Base-by-base conservation (phyloP, 2,329 filamentous ascomycete species). In the Aspergillus niger region DNA sequence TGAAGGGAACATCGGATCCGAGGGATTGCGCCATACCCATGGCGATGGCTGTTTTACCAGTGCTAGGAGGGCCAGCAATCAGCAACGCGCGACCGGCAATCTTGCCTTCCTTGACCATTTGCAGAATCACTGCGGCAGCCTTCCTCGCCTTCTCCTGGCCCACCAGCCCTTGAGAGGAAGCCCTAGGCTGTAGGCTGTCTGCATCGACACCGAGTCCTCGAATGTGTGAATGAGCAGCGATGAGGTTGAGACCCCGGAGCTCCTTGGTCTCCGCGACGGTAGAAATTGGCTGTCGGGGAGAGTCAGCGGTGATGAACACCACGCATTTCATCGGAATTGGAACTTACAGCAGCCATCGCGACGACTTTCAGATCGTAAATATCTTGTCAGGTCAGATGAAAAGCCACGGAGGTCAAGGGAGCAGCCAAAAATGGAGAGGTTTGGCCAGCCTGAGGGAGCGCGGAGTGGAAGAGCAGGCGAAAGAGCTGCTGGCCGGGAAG, bases 21-120 rank as follows among this genome's bases (percentile, higher is more conserved):
- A 99, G 86, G 30, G 93, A 96, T 77, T 99, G 95, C 39, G 95
- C 90, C 93, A 99, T 97, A 52, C 93, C 95, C 91, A 97, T 98
- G 55, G 95, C 95, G 70, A 99, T 96, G 51, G 95, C 95, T 0
- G 95, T 99, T 82, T 99, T 99, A 72, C 95, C 95, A 56, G 95
- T 99, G 79, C 95, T 93, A 3, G 95, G 95, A 62, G 95, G 95
- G 0, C 95, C 95, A 52, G 95, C 94, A 71, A 99, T 97, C 69
- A 99, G 82, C 32, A 97, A 91, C 36, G 95, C 95, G 72, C 94
- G 88, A 56, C 95, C 95, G 61, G 95, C 95, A 80, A 99, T 98
- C 83, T 97, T 98, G 73, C 94, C 94, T 74, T 97, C 92, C 81
- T 96, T 97, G 71, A 96, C 96, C 95, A 99, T 99, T 82, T 97